Base-by-base conservation (phyloP, 2,329 filamentous ascomycete genomes). In the Fusarium fracticaudum region DNA sequence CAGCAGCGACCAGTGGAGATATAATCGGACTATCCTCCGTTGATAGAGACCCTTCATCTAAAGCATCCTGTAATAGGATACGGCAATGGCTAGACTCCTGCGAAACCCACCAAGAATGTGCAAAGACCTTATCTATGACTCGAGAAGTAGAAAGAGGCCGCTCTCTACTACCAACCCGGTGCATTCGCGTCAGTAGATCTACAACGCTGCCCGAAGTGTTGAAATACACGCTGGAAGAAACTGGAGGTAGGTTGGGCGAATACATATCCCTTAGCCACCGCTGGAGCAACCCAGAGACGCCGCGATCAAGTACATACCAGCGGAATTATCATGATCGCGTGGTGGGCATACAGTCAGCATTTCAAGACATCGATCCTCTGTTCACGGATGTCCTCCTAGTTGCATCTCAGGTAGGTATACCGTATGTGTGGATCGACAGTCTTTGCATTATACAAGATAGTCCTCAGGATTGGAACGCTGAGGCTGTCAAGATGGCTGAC, bases 191-290 rank as follows among this genome's bases (percentile, higher is more conserved):
- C 0, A 6, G 6, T 10, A 15, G 1, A 43, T 43, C 40, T 15
- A 15, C 22, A 1, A 4, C 40, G 0, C 0, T 10, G 6, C 8
- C 5, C 1, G n/a, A n/a, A 0, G 5, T 1, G 8, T 4, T 41
- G 2, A 4, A n/a, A 0, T 43, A 43, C 8, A 43, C 13, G 22
- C 5, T 43, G 0, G 22, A 43, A 43, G 40, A 43, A 0, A 43
- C 40, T 43, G 22, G 40, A 43, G 22, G 40, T 0, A 43, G 8
- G 14, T n/a, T 43, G 3, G 40, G 22, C 6, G 40, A 43, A 8
- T 43, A 43, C 1, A 10, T 43, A 43, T n/a, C 40, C 1, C 22
- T 43, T 22, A n/a, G 40, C 13, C 22, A 43, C 14, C 14, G 40
- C 14, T 41, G 40, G 40, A n/a, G 40, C 0, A 1, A 41, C 2